Percentiles rank a stretch among this genome's conserved stretches.
Conservation (phyloP, 306 rosid species). For the Vicia sativa region DNA sequence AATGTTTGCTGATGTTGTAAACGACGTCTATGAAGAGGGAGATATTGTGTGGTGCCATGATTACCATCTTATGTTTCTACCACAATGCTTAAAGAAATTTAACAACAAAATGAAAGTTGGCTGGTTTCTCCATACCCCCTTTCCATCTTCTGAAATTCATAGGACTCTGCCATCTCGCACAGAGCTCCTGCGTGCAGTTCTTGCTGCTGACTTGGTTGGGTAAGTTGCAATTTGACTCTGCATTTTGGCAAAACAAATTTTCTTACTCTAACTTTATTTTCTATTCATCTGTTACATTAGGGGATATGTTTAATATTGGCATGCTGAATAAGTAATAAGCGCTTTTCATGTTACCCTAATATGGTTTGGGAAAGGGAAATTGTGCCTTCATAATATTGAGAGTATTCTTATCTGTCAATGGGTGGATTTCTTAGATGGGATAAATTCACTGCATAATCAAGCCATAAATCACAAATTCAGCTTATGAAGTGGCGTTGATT, state of each 20-base stretch:
- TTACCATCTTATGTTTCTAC: slow-evolving; percentile 96
- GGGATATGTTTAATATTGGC: no score
- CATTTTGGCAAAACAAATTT: slow-evolving; percentile 3
- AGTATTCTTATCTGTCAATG: neutral
- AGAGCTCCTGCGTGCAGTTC: slow-evolving; percentile 84
- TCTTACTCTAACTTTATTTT: neutral
- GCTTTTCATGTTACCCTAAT: no score
- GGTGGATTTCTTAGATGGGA: neutral
- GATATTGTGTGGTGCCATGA: slow-evolving; percentile 98
- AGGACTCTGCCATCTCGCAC: slow-evolving; percentile 89
- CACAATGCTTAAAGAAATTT: slow-evolving; percentile 78
- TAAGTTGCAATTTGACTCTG: slow-evolving; percentile 46
- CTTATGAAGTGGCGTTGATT: neutral
- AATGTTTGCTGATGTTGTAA: slow-evolving; percentile 91
- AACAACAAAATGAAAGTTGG: slow-evolving; percentile 88
- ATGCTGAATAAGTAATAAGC: no score
- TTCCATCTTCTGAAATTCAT: slow-evolving; percentile 98
- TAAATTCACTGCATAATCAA: neutral
- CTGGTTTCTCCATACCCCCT: slow-evolving; percentile 98
- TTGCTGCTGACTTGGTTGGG: slow-evolving; percentile 97
- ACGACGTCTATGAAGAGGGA: slow-evolving; percentile 80
- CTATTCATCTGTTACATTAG: no score
- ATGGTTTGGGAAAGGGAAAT: no score
- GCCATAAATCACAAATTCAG: neutral
- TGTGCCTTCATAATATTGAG: neutral